Base-by-base conservation (phyloP, 1,284 basidiomycete species). In the Phellinidium pouzarii region DNA sequence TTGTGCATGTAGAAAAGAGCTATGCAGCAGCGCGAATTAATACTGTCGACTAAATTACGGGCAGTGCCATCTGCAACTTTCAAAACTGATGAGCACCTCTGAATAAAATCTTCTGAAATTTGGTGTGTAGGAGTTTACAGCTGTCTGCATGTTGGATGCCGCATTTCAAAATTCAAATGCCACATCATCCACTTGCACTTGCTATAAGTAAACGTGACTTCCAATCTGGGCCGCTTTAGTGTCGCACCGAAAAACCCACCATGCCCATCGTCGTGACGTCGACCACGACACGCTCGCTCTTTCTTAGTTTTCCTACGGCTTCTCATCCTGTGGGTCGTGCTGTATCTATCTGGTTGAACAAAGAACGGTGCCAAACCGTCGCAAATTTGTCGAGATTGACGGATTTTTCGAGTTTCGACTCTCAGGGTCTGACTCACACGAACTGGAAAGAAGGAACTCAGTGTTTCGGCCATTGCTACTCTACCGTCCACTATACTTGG, bases 351-450 rank as follows among this genome's bases (percentile, higher is more conserved):
- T 17, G 14, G 31, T n/a, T 3, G 26, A 48, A 29, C 44, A 14
- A 56, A 56, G 43, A 56, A 56, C 45, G 42, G 34, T 29, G 25
- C 38, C 34, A 52, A 56, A 56, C 54, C 54, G 42, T 56, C 34
- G 17, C 25, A 52, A 49, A 56, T 48, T 56, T 52, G 50, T 26
- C 45, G 42, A 56, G 54, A 52, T 48, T 46, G 41, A 17, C 42
- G 8, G 23, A 26, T 22, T 23, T 34, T 26, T 27, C 43, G 29
- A 31, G 44, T 36, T 31, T 17, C 26, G n/a, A 14, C 48, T 36
- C 11, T 20, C 40, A 42, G 25, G 25, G 38, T 42, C 26, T 26
- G 25, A 7, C 36, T 38, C 40, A 26, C 46, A 37, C 34, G n/a
- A n/a, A 11, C 31, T 34, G 3, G 31, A 34, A 34, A 34, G 31